Conservation (phyloP, 202 grass and related monocot genomes). For the Miscanthus sacchariflorus region DNA sequence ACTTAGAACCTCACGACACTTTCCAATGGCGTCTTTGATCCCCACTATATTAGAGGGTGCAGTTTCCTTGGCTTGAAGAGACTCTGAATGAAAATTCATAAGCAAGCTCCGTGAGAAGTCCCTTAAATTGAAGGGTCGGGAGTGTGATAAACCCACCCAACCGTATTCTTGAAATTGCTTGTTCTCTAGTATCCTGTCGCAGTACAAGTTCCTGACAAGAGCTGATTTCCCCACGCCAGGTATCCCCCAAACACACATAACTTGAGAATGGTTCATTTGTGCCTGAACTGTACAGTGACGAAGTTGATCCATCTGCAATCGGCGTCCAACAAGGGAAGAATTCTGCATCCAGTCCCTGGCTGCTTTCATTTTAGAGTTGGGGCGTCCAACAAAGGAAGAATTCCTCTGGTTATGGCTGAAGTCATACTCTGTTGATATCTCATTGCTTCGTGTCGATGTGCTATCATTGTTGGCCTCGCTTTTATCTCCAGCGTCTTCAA, state of each 20-base stretch:
- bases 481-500: no score
- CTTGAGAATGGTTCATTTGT: not conserved
- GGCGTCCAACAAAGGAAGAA: no score
- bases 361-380: not conserved
- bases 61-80: not conserved
- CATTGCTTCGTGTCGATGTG: not conserved
- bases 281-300: no score
- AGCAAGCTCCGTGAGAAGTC: conserved; percentile 14
- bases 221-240: conserved; percentile 27
- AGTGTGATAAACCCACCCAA: conserved; percentile 10
- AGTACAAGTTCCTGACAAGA: conserved; percentile 2
- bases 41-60: not conserved
- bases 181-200: not conserved
- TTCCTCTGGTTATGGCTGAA: no score
- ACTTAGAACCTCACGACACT: not conserved
- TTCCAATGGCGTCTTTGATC: not conserved
- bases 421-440: no score
- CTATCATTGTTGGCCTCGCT: no score
- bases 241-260: conserved; percentile 23
- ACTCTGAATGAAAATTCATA: not conserved
- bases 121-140: conserved; percentile 19
- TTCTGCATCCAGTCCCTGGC: not conserved
- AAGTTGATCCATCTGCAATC: conserved; percentile 9
- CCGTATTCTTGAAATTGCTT: not conserved
- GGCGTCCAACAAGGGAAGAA: conserved; percentile 16